These are phyloP conservation scores for Kuraishia molischiana DNA, from an alignment of 805 yeast species.

Conservation along the genomic window DNA sequence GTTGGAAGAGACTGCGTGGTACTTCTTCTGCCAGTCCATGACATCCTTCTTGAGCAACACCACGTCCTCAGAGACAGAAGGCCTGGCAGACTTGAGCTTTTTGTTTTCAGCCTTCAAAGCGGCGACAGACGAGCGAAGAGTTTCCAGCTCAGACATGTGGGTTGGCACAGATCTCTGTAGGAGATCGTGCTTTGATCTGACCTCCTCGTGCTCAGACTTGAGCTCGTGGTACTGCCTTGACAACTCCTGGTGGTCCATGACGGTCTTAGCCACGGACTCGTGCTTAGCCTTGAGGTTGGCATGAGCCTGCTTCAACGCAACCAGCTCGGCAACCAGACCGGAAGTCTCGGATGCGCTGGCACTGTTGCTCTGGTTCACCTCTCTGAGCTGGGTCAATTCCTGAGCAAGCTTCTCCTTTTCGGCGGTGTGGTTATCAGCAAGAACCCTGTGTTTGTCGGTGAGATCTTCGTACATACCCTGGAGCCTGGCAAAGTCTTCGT, in stretches of 20 bases:
- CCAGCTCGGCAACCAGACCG: slow-evolving; percentile 2
- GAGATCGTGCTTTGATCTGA: neutral
- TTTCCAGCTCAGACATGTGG: neutral
- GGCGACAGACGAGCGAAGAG: neutral
- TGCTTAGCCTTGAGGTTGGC: neutral
- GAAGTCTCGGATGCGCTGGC: neutral
- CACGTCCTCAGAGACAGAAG: slow-evolving; percentile 1
- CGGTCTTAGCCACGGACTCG: neutral
- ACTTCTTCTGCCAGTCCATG: slow-evolving; percentile 39
- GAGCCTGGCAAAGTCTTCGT: neutral
- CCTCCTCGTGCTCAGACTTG: neutral
- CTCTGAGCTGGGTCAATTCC: neutral
- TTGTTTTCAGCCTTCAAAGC: neutral
- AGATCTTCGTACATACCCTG: neutral
- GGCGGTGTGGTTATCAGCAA: neutral
- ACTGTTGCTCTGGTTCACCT: neutral
- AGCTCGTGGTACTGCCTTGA: slow-evolving; percentile 2
- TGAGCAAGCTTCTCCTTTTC: neutral
- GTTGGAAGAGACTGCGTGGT: slow-evolving; percentile 32
- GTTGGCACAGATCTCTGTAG: neutral
- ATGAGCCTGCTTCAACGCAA: neutral
- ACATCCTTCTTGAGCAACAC: slow-evolving; percentile 25
- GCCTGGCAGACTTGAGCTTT: neutral
- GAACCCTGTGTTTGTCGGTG: neutral
- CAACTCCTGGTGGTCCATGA: slow-evolving; percentile 1